Conservation (phyloP, 2,329 filamentous ascomycete species). For the Ascochyta clinopodiicola region DNA sequence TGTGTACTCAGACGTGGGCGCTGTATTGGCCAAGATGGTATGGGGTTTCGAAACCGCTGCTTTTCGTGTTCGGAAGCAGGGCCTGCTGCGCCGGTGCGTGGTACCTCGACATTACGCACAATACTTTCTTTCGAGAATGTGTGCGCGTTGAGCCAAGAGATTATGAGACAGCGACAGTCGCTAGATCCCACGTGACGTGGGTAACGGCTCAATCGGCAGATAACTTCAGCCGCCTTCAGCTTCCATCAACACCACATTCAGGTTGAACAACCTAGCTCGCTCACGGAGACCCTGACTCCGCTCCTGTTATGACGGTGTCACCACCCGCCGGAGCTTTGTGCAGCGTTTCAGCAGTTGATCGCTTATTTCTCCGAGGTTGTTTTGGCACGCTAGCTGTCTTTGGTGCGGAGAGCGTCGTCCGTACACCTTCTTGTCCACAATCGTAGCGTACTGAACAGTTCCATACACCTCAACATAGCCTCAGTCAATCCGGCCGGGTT, state of each 20-base stretch:
- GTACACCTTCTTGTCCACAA: conserved; percentile 1
- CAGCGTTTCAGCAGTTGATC: conserved; percentile 1
- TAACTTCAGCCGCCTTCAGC: neutral
- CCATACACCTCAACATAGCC: conserved; percentile 10
- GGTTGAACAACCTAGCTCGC: conserved; percentile 5
- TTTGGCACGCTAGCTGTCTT: conserved; percentile 2
- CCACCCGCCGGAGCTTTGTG: neutral
- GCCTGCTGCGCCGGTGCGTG: neutral
- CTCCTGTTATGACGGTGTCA: conserved; percentile 8
- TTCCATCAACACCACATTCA: conserved; percentile 1
- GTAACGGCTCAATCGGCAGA: conserved; percentile 8
- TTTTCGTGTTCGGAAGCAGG: neutral
- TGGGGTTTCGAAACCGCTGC: neutral
- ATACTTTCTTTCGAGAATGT: neutral
- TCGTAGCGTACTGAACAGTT: conserved; percentile 3
- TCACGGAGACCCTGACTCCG: conserved; percentile 11
- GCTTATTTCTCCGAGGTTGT: conserved; percentile 1
- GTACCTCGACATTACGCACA: neutral
- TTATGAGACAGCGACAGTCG: neutral
- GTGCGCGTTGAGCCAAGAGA: neutral
- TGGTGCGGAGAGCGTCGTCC: conserved; percentile 6
- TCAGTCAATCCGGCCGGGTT: conserved; percentile 6
- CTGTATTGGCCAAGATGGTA: neutral
- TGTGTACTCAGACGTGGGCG: neutral
- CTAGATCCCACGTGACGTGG: neutral